Conservation (phyloP, 768 basidiomycete genomes). For the Mycena rosella region DNA sequence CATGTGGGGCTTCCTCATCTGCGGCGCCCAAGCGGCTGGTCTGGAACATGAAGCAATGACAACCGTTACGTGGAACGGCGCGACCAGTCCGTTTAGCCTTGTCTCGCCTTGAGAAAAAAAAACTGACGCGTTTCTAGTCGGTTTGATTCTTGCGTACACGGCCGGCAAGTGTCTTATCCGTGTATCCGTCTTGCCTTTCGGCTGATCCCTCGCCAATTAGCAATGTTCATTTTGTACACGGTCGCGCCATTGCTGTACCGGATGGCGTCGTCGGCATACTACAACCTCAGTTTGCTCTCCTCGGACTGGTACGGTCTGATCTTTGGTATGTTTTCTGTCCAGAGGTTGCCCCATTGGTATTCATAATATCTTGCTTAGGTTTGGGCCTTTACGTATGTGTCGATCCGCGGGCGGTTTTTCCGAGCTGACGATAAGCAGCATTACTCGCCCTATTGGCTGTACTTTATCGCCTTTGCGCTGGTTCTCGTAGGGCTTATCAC, state of each 20-base stretch:
- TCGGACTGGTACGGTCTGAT: conserved; percentile 91
- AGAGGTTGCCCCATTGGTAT: conserved; percentile 14
- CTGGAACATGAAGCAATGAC: conserved; percentile 80
- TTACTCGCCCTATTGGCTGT: conserved; percentile 88
- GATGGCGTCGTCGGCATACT: conserved; percentile 87
- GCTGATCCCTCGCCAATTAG: conserved; percentile 50
- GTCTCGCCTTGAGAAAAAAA: background rate
- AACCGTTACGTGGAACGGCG: conserved; percentile 78
- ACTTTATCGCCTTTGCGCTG: conserved; percentile 83
- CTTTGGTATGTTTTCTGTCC: conserved; percentile 63
- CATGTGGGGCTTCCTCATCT: conserved; percentile 86
- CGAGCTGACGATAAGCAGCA: conserved; percentile 60
- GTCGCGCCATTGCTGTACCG: conserved; percentile 89
- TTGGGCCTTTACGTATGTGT: conserved; percentile 64
- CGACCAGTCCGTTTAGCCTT: conserved; percentile 65
- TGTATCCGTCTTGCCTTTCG: conserved; percentile 15
- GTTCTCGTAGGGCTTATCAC: conserved; percentile 80
- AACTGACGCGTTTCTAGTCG: conserved; percentile 49
- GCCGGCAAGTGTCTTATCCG: conserved; percentile 45
- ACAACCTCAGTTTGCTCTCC: conserved; percentile 87
- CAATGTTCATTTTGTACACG: conserved; percentile 89
- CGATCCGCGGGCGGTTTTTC: conserved; percentile 9
- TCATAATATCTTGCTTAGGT: conserved; percentile 45
- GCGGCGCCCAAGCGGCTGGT: conserved; percentile 80
- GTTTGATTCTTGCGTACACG: conserved; percentile 57